phyloP scores from a whole-genome alignment of 2,329 filamentous ascomycete genomes.

The Dryadomyces sulphureus region DNA sequence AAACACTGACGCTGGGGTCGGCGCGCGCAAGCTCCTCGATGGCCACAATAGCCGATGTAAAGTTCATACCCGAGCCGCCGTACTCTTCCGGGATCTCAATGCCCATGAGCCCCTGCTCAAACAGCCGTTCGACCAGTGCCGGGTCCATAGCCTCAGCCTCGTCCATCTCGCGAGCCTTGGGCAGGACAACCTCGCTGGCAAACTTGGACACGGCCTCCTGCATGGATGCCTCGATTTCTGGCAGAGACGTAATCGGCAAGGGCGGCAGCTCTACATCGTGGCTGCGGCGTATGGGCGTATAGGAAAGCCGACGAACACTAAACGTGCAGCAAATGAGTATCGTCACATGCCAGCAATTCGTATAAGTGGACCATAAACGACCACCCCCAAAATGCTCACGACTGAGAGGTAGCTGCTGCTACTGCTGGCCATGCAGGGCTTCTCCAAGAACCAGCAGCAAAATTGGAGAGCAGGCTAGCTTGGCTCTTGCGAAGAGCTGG shows the following conservation, averaged over 20 bases:
- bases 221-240: conserved; percentile 82
- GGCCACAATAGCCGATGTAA: conserved; percentile 86
- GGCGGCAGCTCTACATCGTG: conserved; percentile 69
- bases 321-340: neutral
- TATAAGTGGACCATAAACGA: neutral
- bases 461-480: conserved; percentile 8
- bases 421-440: conserved; percentile 3
- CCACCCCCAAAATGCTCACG: conserved; percentile 2
- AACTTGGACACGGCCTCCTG: conserved; percentile 83
- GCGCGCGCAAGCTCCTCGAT: conserved; percentile 93
- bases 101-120: conserved; percentile 95
- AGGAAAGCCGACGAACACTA: conserved; percentile 37
- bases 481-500: conserved; percentile 34
- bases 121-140: conserved; percentile 73
- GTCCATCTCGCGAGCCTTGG: conserved; percentile 93
- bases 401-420: conserved; percentile 9
- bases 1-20: conserved; percentile 85
- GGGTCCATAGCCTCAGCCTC: conserved; percentile 92
- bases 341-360: neutral
- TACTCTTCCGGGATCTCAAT: conserved; percentile 96
- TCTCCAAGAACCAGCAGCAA: conserved; percentile 5
- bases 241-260: conserved; percentile 85
- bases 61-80: conserved; percentile 96
- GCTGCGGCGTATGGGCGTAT: conserved; percentile 33
- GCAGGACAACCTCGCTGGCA: conserved; percentile 73